A percentile compares a stretch with the other conserved stretches of the same genome.
phyloP scores from a whole-genome alignment of 805 yeast genomes.

The Candida jianshihensis region DNA sequence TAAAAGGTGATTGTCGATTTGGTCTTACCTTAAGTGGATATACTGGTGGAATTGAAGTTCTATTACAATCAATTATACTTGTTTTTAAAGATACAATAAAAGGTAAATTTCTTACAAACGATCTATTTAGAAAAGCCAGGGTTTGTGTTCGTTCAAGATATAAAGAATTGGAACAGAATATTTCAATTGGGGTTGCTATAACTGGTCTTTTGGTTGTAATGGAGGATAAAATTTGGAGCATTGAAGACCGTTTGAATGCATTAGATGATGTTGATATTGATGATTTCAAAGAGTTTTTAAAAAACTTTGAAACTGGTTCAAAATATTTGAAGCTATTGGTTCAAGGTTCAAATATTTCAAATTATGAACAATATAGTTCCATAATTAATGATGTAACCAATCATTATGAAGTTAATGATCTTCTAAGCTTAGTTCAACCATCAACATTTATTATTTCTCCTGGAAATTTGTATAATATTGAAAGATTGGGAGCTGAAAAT shows the following conservation, averaged over 20 bases:
- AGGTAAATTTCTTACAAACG: constrained; percentile 16
- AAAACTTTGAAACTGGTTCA: constrained; percentile 20
- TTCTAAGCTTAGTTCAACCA: constrained; percentile 17
- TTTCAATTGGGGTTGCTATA: constrained; percentile 42
- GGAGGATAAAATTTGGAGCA: constrained; percentile 49
- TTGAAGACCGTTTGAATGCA: constrained; percentile 50
- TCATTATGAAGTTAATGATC: constrained; percentile 12
- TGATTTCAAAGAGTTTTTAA: constrained; percentile 26
- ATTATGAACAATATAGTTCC: constrained; percentile 18
- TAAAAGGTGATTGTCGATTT: constrained; percentile 47
- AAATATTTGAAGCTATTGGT: constrained; percentile 36
- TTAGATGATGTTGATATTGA: constrained; percentile 41
- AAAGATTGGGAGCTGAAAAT: constrained; percentile 27
- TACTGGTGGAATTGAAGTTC: constrained; percentile 28
- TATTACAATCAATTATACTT: constrained; percentile 28
- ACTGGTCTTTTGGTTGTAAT: constrained; percentile 44
- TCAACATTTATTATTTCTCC: constrained; percentile 32
- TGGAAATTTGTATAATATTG: constrained; percentile 30
- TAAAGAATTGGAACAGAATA: constrained; percentile 32
- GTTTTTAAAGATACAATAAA: constrained; percentile 23
- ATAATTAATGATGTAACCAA: constrained; percentile 22
- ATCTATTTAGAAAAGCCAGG: constrained; percentile 40
- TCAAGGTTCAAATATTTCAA: constrained; percentile 43
- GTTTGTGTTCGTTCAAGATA: constrained; percentile 41
- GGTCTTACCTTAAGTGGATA: constrained; percentile 50